phyloP scores from a whole-genome alignment of 345 rosid species.

The Stellera chamaejasme region DNA sequence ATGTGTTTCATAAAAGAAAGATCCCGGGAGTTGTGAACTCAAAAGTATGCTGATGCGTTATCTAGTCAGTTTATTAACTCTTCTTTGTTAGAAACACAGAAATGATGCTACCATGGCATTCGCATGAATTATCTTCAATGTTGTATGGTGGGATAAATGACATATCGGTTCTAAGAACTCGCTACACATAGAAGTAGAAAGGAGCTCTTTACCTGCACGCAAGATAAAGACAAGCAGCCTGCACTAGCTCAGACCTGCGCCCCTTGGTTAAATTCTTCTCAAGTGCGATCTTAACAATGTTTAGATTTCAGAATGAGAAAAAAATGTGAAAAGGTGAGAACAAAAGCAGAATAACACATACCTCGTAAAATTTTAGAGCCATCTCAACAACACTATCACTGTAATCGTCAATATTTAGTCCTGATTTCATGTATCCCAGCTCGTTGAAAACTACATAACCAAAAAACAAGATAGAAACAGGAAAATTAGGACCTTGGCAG shows the following conservation, averaged over 20 bases:
- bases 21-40: too few species aligned
- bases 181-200: slow-evolving; percentile 1
- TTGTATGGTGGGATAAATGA: too few species aligned
- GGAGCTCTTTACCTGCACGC: slow-evolving; percentile 66
- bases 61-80: too few species aligned
- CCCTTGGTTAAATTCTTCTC: slow-evolving; percentile 72
- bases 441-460: slow-evolving; percentile 49
- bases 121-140: too few species aligned
- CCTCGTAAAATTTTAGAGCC: slow-evolving; percentile 52
- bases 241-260: slow-evolving; percentile 77
- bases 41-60: too few species aligned
- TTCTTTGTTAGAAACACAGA: too few species aligned
- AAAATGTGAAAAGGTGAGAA: neutral
- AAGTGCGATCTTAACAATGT: slow-evolving; percentile 54
- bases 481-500: neutral
- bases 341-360: slow-evolving; percentile 26
- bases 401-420: slow-evolving; percentile 57
- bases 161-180: too few species aligned
- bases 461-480: slow-evolving; percentile 6
- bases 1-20: too few species aligned
- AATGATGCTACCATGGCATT: too few species aligned
- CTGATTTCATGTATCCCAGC: slow-evolving; percentile 41
- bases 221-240: slow-evolving; percentile 82
- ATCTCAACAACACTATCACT: slow-evolving; percentile 40
- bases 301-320: slow-evolving; percentile 9